Conservation (phyloP, 768 basidiomycete genomes). For the Coprinopsis sp. region DNA sequence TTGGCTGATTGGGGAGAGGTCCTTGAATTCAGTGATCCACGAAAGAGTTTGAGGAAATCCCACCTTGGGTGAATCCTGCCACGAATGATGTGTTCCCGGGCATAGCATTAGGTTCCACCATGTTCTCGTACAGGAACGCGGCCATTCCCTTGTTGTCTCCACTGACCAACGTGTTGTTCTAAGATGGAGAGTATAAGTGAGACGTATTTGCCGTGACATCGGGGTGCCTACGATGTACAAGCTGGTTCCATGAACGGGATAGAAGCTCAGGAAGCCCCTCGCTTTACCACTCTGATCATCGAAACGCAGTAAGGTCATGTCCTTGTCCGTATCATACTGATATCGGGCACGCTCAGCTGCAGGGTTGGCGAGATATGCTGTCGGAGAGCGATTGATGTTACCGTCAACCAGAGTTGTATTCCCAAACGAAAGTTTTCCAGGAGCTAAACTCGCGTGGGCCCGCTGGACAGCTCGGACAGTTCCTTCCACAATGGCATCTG, state of each 20-base stretch:
- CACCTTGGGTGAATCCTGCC: conserved; percentile 73
- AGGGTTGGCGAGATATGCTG: conserved; percentile 74
- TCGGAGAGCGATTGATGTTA: conserved; percentile 72
- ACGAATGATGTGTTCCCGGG: conserved; percentile 70
- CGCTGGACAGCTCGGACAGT: conserved; percentile 64
- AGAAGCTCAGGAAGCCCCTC: conserved; percentile 69
- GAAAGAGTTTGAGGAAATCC: conserved; percentile 19
- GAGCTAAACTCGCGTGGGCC: conserved; percentile 58
- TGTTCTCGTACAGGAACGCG: conserved; percentile 70
- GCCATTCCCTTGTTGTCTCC: conserved; percentile 86
- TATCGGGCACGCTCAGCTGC: conserved; percentile 63
- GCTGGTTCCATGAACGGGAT: conserved; percentile 76
- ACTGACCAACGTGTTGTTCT: conserved; percentile 84
- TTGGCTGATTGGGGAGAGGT: conserved; percentile 45
- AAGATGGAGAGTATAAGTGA: conserved; percentile 7
- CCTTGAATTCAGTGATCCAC: background rate
- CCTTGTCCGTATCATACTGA: conserved; percentile 69
- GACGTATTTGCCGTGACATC: no score
- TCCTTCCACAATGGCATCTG: conserved; percentile 66
- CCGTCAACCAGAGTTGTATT: conserved; percentile 66
- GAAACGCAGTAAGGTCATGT: conserved; percentile 63
- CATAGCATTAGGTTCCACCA: conserved; percentile 56
- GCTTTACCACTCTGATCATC: conserved; percentile 53
- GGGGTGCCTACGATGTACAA: conserved; percentile 66
- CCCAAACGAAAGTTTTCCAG: conserved; percentile 57